Evolutionary conservation across 306 rosid species (phyloP).

Genomic region (Luffa aegyptiaca): DNA sequence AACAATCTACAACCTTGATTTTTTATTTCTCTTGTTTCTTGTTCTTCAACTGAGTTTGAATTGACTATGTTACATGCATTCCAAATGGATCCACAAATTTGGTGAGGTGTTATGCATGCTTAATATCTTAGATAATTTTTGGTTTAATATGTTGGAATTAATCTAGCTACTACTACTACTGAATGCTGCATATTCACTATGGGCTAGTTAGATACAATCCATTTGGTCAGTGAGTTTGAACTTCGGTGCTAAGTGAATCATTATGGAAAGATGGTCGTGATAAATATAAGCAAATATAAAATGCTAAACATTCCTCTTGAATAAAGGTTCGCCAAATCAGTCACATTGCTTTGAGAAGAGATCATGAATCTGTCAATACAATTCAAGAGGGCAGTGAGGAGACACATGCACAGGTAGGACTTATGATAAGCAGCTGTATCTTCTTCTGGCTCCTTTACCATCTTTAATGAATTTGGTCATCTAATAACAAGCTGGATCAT

Average conservation of each 20-base stretch:
- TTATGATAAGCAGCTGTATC: not conserved
- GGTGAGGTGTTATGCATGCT: too few relatives aligned
- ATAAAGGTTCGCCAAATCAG: slow-evolving; percentile 93
- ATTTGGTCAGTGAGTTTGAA: too few relatives aligned
- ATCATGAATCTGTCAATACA: slow-evolving; percentile 77
- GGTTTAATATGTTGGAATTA: too few relatives aligned
- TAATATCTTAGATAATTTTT: too few relatives aligned
- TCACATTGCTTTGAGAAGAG: slow-evolving; percentile 82
- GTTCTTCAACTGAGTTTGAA: not conserved
- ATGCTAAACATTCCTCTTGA: slow-evolving; percentile 6
- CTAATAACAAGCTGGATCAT: slow-evolving; percentile 20
- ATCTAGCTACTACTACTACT: too few relatives aligned
- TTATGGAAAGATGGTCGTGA: too few relatives aligned
- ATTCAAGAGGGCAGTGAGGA: slow-evolving; percentile 82
- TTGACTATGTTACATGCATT: not conserved
- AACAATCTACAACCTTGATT: not conserved
- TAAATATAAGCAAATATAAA: not conserved
- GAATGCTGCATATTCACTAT: too few relatives aligned
- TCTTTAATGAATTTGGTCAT: not conserved
- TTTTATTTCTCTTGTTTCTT: not conserved
- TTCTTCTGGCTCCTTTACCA: not conserved
- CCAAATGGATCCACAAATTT: not conserved
- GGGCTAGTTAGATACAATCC: too few relatives aligned
- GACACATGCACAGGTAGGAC: slow-evolving; percentile 78
- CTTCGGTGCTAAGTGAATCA: too few relatives aligned